A percentile compares a stretch with the other conserved stretches of the same genome.
phyloP scores from a whole-genome alignment of 495 filamentous ascomycete species.

The Xylaria grammica region DNA sequence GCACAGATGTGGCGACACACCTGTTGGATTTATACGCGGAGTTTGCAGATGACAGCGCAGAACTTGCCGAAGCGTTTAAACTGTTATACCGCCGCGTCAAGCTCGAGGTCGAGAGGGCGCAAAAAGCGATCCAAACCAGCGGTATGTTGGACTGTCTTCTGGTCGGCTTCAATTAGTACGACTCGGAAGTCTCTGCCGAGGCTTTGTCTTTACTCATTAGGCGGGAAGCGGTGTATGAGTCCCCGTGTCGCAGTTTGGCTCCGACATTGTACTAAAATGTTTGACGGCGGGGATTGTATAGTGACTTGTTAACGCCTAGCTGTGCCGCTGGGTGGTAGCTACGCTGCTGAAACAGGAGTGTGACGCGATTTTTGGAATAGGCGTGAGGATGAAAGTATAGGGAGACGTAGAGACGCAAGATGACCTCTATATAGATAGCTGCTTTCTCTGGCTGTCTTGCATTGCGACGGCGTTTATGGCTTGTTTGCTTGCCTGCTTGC shows the following conservation, averaged over 20 bases:
- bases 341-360: too few relatives aligned
- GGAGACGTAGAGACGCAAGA: background rate
- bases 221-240: too few relatives aligned
- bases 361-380: too few relatives aligned
- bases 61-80: slow-evolving; percentile 71
- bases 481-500: slow-evolving; percentile 16
- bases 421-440: slow-evolving; percentile 4
- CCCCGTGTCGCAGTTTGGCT: too few relatives aligned
- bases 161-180: slow-evolving; percentile 24
- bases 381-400: background rate
- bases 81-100: slow-evolving; percentile 70
- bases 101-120: slow-evolving; percentile 77
- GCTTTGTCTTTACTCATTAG: slow-evolving; percentile 31
- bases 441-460: slow-evolving; percentile 35
- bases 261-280: too few relatives aligned
- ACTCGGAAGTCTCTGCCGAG: background rate
- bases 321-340: too few relatives aligned
- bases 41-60: slow-evolving; percentile 72
- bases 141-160: slow-evolving; percentile 86
- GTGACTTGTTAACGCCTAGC: slow-evolving; percentile 3
- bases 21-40: slow-evolving; percentile 87
- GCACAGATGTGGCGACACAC: slow-evolving; percentile 78
- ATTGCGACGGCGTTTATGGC: slow-evolving; percentile 50
- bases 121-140: slow-evolving; percentile 74
- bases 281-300: too few relatives aligned